These are phyloP conservation scores for Hansenula lynferdii DNA, from an alignment of 1,139 yeast genomes.

Conservation along the genomic window DNA sequence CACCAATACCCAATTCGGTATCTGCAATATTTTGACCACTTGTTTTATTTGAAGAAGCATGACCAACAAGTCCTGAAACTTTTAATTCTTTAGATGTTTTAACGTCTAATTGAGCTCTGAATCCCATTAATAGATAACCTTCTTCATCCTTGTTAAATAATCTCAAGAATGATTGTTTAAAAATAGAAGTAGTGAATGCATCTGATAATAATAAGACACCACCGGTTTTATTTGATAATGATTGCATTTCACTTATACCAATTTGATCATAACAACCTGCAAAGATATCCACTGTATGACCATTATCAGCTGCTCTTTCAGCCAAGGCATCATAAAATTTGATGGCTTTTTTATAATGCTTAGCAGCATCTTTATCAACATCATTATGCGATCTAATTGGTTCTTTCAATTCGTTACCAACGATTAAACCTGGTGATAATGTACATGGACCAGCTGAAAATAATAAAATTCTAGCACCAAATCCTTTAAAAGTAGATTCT, in stretches of 20 bases:
- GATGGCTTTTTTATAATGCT: constrained; percentile 87
- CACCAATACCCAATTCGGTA: constrained; percentile 90
- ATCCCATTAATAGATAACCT: constrained; percentile 82
- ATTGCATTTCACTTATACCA: constrained; percentile 96
- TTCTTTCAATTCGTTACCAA: constrained; percentile 86
- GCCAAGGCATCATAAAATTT: constrained; percentile 82
- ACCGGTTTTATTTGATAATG: constrained; percentile 84
- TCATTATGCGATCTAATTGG: constrained; percentile 97
- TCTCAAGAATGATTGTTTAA: constrained; percentile 89
- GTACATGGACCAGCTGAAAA: constrained; percentile 97
- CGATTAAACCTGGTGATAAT: constrained; percentile 92
- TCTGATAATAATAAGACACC: constrained; percentile 90
- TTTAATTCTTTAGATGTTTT: constrained; percentile 87
- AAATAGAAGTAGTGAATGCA: constrained; percentile 94
- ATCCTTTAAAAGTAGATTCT: constrained; percentile 83
- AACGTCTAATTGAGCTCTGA: constrained; percentile 80
- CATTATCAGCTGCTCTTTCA: constrained; percentile 66
- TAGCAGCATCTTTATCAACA: constrained; percentile 84
- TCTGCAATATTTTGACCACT: constrained; percentile 75
- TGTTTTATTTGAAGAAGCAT: constrained; percentile 69
- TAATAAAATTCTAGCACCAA: constrained; percentile 86
- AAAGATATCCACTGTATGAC: constrained; percentile 88
- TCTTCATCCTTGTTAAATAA: constrained; percentile 82
- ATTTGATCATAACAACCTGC: constrained; percentile 99
- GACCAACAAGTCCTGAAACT: constrained; percentile 91